A percentile compares a stretch with the other conserved stretches of the same genome.
phyloP scores from a whole-genome alignment of 1,284 basidiomycete genomes.

The Chondrostereum purpureum region DNA sequence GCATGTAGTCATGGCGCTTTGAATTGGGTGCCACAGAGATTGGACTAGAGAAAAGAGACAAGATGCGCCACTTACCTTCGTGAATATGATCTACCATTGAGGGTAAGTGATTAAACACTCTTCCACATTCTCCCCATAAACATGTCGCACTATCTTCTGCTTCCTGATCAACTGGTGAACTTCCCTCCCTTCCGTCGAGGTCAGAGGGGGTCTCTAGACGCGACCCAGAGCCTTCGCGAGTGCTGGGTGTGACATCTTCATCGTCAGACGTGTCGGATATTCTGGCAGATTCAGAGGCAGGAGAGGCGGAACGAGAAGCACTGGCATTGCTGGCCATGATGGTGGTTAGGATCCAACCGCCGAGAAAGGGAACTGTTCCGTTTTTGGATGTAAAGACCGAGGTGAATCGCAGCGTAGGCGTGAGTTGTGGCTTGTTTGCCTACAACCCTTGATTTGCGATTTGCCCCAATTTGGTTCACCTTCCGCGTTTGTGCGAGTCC shows the following conservation, averaged over 20 bases:
- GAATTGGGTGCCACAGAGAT: too few species aligned
- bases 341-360: background rate
- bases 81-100: constrained; percentile 77
- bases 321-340: background rate
- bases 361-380: too few species aligned
- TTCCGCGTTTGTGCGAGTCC: too few species aligned
- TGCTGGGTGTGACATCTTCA: constrained; percentile 18
- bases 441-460: too few species aligned
- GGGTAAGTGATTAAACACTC: constrained; percentile 61
- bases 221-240: constrained; percentile 15
- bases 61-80: constrained; percentile 42
- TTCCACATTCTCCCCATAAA: constrained; percentile 74
- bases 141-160: constrained; percentile 55
- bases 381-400: background rate
- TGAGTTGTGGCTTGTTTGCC: background rate
- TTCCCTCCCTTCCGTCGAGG: too few species aligned
- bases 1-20: too few species aligned
- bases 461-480: too few species aligned
- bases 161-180: constrained; percentile 19
- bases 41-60: too few species aligned
- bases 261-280: constrained; percentile 23
- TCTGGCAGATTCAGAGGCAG: constrained; percentile 18
- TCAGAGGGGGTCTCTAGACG: constrained; percentile 18
- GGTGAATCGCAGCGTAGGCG: background rate
- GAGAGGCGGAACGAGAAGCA: constrained; percentile 13